These are phyloP conservation scores for Sugiyamaella americana DNA, from an alignment of 805 yeast species.

Conservation along the genomic window DNA sequence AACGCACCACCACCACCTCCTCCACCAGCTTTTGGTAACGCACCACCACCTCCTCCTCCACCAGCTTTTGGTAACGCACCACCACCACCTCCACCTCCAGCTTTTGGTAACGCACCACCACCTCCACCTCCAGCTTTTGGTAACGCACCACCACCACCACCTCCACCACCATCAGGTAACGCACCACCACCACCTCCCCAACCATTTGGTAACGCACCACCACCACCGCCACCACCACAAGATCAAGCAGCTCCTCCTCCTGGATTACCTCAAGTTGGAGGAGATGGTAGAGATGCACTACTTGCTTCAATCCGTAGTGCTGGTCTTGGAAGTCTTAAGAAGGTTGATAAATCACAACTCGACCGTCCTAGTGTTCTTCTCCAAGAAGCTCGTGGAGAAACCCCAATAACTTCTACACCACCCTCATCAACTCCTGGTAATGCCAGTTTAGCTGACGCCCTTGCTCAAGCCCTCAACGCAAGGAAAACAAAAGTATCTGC, in stretches of 20 bases:
- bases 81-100: slow-evolving; percentile 35
- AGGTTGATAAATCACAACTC: slow-evolving; percentile 75
- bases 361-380: slow-evolving; percentile 71
- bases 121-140: slow-evolving; percentile 23
- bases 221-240: slow-evolving; percentile 39
- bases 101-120: too few species aligned
- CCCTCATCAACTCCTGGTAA: slow-evolving; percentile 40
- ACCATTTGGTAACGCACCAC: too few species aligned
- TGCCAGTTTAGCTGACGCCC: slow-evolving; percentile 73
- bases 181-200: slow-evolving; percentile 31
- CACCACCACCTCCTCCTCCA: slow-evolving; percentile 28
- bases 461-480: slow-evolving; percentile 76
- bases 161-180: slow-evolving; percentile 33
- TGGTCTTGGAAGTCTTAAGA: slow-evolving; percentile 58
- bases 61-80: slow-evolving; percentile 31
- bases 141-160: slow-evolving; percentile 28
- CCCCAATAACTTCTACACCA: slow-evolving; percentile 36
- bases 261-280: slow-evolving; percentile 38
- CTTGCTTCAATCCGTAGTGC: slow-evolving; percentile 82
- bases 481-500: slow-evolving; percentile 77
- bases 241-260: slow-evolving; percentile 27
- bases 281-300: slow-evolving; percentile 68
- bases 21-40: slow-evolving; percentile 21
- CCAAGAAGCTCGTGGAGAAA: slow-evolving; percentile 66
- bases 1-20: slow-evolving; percentile 25